Conservation (phyloP, 257 asterid genomes). For the Solanum clarkiae region DNA sequence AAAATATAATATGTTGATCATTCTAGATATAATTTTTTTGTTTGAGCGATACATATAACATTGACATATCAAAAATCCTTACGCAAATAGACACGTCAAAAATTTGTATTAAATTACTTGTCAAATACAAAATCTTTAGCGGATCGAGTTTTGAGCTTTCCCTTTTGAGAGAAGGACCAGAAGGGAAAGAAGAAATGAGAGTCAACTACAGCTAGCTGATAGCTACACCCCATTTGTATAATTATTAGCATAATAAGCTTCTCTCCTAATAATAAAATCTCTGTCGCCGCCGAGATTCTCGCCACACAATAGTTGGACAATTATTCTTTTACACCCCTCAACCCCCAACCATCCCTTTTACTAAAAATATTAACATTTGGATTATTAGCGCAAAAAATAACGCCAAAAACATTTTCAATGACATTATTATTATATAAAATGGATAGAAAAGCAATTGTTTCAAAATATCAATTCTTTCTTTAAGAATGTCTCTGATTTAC, state of each 20-base stretch:
- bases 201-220: not conserved
- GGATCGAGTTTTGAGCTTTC: not conserved
- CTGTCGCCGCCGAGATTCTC: not conserved
- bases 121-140: no score
- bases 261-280: not conserved
- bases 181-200: not conserved
- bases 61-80: no score
- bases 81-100: no score
- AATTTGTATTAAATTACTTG: no score
- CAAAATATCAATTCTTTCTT: not conserved
- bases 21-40: no score
- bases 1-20: no score
- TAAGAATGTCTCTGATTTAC: no score
- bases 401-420: not conserved
- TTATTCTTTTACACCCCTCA: not conserved
- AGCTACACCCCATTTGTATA: not conserved
- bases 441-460: not conserved
- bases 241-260: not conserved
- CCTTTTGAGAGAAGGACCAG: not conserved
- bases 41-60: no score
- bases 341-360: not conserved
- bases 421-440: not conserved
- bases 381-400: not conserved
- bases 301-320: not conserved
- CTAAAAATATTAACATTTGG: not conserved